These are phyloP conservation scores for Peronospora belbahrii DNA, from an alignment of 352 stramenopile species.

Conservation along the genomic window DNA sequence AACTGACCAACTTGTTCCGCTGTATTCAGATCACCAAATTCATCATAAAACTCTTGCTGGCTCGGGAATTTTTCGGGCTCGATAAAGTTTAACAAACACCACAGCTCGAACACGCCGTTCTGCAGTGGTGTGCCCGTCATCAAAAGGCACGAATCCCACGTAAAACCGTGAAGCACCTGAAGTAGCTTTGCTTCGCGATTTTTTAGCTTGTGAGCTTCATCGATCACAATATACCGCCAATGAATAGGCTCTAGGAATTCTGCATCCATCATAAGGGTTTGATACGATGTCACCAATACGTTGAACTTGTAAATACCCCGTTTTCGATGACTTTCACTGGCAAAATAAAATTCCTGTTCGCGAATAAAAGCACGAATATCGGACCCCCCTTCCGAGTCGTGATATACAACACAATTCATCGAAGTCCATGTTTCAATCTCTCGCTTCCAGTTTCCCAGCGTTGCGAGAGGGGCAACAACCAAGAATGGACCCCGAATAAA, in stretches of 20 bases:
- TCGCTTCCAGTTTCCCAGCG: conserved; percentile 97
- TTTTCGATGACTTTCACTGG: conserved; percentile 65
- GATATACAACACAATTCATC: conserved; percentile 99
- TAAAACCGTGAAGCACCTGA: conserved; percentile 82
- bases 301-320: conserved; percentile 91
- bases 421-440: conserved; percentile 99
- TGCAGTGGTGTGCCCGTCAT: conserved; percentile 98
- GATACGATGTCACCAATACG: conserved; percentile 96
- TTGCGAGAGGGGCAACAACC: conserved; percentile 96
- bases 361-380: conserved; percentile 91
- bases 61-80: conserved; percentile 92
- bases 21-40: conserved; percentile 95
- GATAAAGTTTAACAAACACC: conserved; percentile 98
- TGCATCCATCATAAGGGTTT: conserved; percentile 92
- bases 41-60: conserved; percentile 92
- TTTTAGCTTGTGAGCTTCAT: conserved; percentile 99
- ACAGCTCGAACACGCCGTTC: conserved; percentile 99
- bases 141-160: conserved; percentile 88
- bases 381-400: conserved; percentile 90
- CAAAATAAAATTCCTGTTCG: conserved; percentile 95
- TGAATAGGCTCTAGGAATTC: conserved; percentile 89
- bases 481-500: conserved; percentile 95
- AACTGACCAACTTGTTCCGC: conserved; percentile 93
- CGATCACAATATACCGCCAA: conserved; percentile 97
- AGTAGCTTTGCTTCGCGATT: conserved; percentile 93